Evolutionary conservation across 768 basidiomycete genomes (phyloP).

Genomic region (Sporobolomyces pararoseus): DNA sequence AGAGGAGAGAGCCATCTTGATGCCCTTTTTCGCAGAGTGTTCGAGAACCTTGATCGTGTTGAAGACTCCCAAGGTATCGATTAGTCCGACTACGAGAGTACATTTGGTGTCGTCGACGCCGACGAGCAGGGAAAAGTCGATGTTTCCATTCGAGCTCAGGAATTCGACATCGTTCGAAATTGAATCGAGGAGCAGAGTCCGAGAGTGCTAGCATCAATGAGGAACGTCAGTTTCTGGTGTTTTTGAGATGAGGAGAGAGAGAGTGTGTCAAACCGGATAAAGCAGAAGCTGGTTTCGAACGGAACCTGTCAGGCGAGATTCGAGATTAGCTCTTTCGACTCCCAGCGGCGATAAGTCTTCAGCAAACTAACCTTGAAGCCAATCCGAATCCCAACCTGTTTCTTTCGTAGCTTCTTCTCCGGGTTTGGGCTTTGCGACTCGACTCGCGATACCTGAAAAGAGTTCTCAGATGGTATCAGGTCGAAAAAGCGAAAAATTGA

Average conservation of each 20-base stretch:
- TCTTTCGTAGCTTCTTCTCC: constrained; percentile 4
- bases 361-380: constrained; percentile 26
- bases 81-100: constrained; percentile 33
- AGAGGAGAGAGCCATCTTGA: constrained; percentile 6
- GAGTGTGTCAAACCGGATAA: constrained; percentile 16
- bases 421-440: constrained; percentile 20
- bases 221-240: neutral
- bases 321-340: too few species aligned
- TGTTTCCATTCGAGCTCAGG: constrained; percentile 84
- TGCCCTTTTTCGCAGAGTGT: constrained; percentile 24
- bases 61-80: constrained; percentile 36
- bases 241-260: neutral
- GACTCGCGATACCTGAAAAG: constrained; percentile 25
- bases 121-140: constrained; percentile 93
- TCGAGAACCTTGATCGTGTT: constrained; percentile 32
- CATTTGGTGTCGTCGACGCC: constrained; percentile 63
- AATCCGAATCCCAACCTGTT: constrained; percentile 36
- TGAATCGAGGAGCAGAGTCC: constrained; percentile 81
- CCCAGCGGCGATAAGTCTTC: too few species aligned
- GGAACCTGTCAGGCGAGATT: constrained; percentile 1
- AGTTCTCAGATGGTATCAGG: neutral
- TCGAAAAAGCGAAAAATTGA: too few species aligned
- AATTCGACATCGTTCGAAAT: constrained; percentile 92
- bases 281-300: constrained; percentile 27
- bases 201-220: constrained; percentile 63